phyloP scores from a whole-genome alignment of 1,139 yeast genomes.

The Sugiyamaella xylanicola region DNA sequence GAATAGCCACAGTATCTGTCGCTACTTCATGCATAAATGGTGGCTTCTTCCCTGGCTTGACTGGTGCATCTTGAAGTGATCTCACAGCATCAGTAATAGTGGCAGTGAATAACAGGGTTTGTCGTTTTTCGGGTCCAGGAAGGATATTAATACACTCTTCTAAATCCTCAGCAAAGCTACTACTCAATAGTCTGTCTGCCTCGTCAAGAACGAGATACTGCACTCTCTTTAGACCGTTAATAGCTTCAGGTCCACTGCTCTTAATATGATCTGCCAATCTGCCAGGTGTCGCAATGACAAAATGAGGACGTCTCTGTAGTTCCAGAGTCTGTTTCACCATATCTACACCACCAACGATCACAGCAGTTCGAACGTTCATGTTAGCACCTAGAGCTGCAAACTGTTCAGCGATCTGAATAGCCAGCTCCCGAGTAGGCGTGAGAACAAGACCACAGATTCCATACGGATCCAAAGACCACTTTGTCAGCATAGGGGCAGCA shows the following conservation, averaged over 20 bases:
- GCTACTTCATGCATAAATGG: constrained; percentile 85
- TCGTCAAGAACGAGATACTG: constrained; percentile 89
- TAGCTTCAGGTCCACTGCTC: constrained; percentile 86
- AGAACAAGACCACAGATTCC: constrained; percentile 87
- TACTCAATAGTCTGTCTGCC: constrained; percentile 87
- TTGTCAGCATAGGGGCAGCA: constrained; percentile 92
- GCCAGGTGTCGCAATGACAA: constrained; percentile 97
- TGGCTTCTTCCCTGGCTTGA: constrained; percentile 60
- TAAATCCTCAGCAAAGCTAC: constrained; percentile 80
- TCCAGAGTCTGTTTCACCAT: constrained; percentile 83
- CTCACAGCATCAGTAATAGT: constrained; percentile 93
- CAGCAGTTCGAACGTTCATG: constrained; percentile 77
- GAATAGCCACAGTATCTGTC: constrained; percentile 69
- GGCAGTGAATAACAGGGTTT: constrained; percentile 90
- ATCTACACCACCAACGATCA: constrained; percentile 94
- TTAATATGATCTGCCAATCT: constrained; percentile 90
- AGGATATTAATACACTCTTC: constrained; percentile 65
- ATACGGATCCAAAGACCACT: constrained; percentile 93
- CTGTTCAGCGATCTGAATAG: constrained; percentile 96
- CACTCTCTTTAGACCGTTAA: constrained; percentile 73
- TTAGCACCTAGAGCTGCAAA: constrained; percentile 89
- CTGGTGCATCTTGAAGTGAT: constrained; percentile 70
- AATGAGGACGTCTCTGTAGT: constrained; percentile 83
- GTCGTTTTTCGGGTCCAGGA: constrained; percentile 73
- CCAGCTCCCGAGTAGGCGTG: constrained; percentile 95